Conservation (phyloP, 257 asterid genomes). For the Craterostigma plantagineum region DNA sequence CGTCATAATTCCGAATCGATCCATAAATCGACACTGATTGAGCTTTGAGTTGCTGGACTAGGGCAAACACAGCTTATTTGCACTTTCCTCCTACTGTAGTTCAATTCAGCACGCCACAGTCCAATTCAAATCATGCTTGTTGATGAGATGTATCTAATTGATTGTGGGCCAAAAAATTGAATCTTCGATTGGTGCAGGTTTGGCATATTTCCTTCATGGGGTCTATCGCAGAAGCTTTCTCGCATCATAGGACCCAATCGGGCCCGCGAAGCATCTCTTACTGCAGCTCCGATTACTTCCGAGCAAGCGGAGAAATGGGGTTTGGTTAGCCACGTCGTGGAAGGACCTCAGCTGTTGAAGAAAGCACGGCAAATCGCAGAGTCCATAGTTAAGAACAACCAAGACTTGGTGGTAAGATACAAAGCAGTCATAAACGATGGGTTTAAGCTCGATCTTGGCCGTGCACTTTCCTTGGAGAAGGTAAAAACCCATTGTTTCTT, state of each 20-base stretch:
- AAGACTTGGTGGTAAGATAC: slow-evolving; percentile 61
- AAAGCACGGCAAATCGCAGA: slow-evolving; percentile 69
- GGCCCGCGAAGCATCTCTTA: slow-evolving; percentile 72
- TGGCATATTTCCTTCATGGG: slow-evolving; percentile 99
- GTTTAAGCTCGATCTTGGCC: slow-evolving; percentile 48
- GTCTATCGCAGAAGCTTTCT: slow-evolving; percentile 87
- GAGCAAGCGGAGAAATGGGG: slow-evolving; percentile 96
- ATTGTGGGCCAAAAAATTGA: too few relatives aligned
- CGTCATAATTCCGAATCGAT: too few relatives aligned
- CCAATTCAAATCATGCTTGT: too few relatives aligned
- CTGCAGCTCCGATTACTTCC: slow-evolving; percentile 56
- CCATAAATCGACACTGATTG: too few relatives aligned
- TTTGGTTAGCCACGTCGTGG: slow-evolving; percentile 81
- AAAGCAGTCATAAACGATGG: slow-evolving; percentile 83
- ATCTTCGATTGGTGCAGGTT: slow-evolving; percentile 24
- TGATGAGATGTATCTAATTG: too few relatives aligned
- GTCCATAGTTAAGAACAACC: slow-evolving; percentile 72
- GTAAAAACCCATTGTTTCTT: slow-evolving; percentile 13
- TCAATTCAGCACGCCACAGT: too few relatives aligned
- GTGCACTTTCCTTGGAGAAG: slow-evolving; percentile 83
- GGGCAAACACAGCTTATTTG: too few relatives aligned
- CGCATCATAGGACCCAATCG: slow-evolving; percentile 72
- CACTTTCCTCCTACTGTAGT: too few relatives aligned
- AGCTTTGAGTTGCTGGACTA: too few relatives aligned
- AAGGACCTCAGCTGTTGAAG: slow-evolving; percentile 41